Evolutionary conservation across 2,329 filamentous ascomycete genomes (phyloP), one percentile per base, ranked within the genome.

Genomic region (Calonectria leucothoes): DNA sequence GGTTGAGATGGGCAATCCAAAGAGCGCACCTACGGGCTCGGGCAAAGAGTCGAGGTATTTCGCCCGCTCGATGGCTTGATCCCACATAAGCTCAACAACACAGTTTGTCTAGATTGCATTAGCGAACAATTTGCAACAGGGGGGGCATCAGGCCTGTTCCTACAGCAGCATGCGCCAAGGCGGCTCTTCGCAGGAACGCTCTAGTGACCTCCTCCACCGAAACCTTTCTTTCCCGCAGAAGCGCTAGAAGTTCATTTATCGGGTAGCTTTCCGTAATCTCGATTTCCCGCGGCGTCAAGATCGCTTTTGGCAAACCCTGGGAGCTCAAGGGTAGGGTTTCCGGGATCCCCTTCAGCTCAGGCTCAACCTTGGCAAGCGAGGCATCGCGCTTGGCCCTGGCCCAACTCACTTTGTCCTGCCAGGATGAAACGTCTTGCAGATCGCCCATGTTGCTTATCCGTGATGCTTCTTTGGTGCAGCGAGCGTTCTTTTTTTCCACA

Each of bases 1-100:
- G 45, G 82, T 80, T 0, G 82, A 84, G 23, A 84, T 83, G 20
- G 82, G 82, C 14, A 84, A 73, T n/a, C 82, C 82, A 14, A 83
- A 84, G 15, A 84, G 77, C 20, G 77, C 74, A 7, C 83, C 83
- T 42, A 76, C 78, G 0, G 83, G 82, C 17, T 83, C 82, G 0
- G 82, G 81, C 8, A 84, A 68, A 1, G 82, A 78, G 72, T 84
- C 83, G 1, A 84, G 82, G 27, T 82, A 69, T 57, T 75, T 80
- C 3, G 83, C 83, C 0, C 83, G 79, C 37, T 76, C 74, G 10
- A 84, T 82, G 1, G 83, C 83, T 20, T 83, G 65, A 59, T 84
- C 82, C 82, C 82, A 84, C 70, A 84, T 78, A 7, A 84, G 76
- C 31, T 82, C 81, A 5, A 81, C 81, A n/a, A 84, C 61, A 57